phyloP scores from a whole-genome alignment of 2,329 filamentous ascomycete genomes.

The Diplocarpon rosae region DNA sequence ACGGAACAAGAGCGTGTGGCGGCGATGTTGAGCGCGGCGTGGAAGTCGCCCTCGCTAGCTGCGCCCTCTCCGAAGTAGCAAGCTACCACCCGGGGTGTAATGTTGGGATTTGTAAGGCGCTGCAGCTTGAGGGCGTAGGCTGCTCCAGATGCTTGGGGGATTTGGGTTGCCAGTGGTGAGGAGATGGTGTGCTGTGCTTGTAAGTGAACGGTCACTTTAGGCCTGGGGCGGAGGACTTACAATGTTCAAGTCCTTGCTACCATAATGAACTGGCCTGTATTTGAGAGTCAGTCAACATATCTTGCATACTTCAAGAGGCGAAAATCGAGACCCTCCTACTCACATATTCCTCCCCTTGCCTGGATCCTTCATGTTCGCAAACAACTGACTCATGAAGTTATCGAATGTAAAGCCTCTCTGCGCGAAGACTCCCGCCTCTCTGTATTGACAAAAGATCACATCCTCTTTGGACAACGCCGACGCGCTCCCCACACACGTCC shows the following conservation, averaged over 20 bases:
- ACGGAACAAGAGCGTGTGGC: conserved; percentile 80
- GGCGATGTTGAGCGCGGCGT: conserved; percentile 82
- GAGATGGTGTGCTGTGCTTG: conserved; percentile 63
- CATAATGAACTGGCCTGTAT: conserved; percentile 76
- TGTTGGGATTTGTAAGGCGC: conserved; percentile 57
- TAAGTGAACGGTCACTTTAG: background rate
- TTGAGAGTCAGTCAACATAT: too few species aligned
- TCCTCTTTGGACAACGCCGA: conserved; percentile 76
- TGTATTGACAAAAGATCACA: conserved; percentile 88
- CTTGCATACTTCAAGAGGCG: too few species aligned
- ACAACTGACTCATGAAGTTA: conserved; percentile 93
- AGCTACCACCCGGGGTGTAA: conserved; percentile 57
- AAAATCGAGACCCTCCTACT: too few species aligned
- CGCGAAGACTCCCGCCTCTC: conserved; percentile 83
- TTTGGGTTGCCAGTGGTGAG: conserved; percentile 76
- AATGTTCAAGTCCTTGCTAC: conserved; percentile 72
- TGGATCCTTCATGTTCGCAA: conserved; percentile 71
- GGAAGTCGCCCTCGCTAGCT: conserved; percentile 84
- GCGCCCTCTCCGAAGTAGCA: conserved; percentile 90
- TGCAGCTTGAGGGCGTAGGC: conserved; percentile 83
- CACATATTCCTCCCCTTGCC: conserved; percentile 76
- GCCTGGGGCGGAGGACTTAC: conserved; percentile 35
- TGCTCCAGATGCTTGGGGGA: conserved; percentile 78
- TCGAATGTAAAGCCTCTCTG: conserved; percentile 78
- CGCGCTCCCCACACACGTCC: conserved; percentile 80